phyloP scores from a whole-genome alignment of 1,139 yeast genomes.

The Chernovozyma aurita region DNA sequence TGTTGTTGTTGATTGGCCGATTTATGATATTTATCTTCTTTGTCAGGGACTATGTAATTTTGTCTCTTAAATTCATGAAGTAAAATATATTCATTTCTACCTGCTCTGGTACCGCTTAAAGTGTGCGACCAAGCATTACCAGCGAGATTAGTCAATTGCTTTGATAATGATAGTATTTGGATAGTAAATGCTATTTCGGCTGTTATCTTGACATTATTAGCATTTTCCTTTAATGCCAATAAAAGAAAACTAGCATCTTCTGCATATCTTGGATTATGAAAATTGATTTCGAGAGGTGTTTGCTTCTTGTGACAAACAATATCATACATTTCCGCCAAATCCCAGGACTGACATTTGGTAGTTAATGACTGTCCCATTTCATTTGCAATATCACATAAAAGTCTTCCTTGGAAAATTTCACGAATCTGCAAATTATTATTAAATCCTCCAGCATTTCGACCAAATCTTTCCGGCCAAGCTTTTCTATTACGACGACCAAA shows the following conservation, averaged over 20 bases:
- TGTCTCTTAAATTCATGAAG: slow-evolving; percentile 85
- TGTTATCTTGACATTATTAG: slow-evolving; percentile 61
- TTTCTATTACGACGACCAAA: slow-evolving; percentile 79
- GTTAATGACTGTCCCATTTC: slow-evolving; percentile 94
- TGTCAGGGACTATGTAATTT: slow-evolving; percentile 86
- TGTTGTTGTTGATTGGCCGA: slow-evolving; percentile 34
- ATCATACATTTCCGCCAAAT: slow-evolving; percentile 83
- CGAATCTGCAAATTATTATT: slow-evolving; percentile 52
- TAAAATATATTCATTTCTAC: slow-evolving; percentile 89
- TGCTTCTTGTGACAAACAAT: slow-evolving; percentile 63
- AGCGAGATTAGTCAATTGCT: slow-evolving; percentile 88
- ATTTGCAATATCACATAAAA: slow-evolving; percentile 88
- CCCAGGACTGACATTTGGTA: slow-evolving; percentile 94
- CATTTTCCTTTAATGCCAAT: slow-evolving; percentile 69
- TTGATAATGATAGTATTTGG: slow-evolving; percentile 84
- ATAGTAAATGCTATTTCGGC: slow-evolving; percentile 77
- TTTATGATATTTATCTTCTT: slow-evolving; percentile 53
- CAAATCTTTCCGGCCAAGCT: slow-evolving; percentile 73
- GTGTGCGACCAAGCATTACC: slow-evolving; percentile 99
- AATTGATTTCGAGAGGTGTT: slow-evolving; percentile 67
- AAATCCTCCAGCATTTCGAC: slow-evolving; percentile 38
- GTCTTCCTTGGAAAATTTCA: slow-evolving; percentile 79
- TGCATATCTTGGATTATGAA: slow-evolving; percentile 58
- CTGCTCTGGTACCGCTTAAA: slow-evolving; percentile 91
- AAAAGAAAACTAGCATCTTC: slow-evolving; percentile 66